A percentile compares a stretch with the other conserved stretches of the same genome.
These are phyloP conservation scores for Bipolaris zeicola DNA, from an alignment of 2,329 filamentous ascomycete species.

Conservation along the genomic window DNA sequence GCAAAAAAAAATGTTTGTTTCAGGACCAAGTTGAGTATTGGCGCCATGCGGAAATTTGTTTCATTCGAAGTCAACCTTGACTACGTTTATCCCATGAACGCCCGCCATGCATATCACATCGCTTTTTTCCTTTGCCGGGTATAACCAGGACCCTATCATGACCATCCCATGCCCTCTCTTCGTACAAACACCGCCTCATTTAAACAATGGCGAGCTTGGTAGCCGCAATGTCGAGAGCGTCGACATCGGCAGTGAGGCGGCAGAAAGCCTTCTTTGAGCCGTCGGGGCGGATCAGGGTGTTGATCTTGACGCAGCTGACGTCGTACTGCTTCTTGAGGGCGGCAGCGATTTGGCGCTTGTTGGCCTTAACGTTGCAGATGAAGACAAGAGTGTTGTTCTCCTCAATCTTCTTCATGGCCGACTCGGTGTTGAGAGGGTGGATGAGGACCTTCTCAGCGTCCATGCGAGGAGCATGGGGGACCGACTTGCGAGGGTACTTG, in stretches of 20 bases:
- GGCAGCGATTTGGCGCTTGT: slow-evolving; percentile 99
- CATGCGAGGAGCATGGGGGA: slow-evolving; percentile 86
- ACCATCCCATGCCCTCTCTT: slow-evolving; percentile 32
- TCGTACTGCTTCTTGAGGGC: slow-evolving; percentile 99
- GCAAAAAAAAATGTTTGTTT: neutral
- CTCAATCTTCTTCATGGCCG: slow-evolving; percentile 99
- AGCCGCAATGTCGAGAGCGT: slow-evolving; percentile 98
- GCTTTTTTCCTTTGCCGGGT: slow-evolving; percentile 41
- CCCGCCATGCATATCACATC: slow-evolving; percentile 46
- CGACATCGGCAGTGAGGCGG: slow-evolving; percentile 92
- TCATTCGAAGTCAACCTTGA: slow-evolving; percentile 46
- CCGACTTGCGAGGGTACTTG: slow-evolving; percentile 96
- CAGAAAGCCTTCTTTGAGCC: slow-evolving; percentile 99
- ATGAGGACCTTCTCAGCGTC: slow-evolving; percentile 98
- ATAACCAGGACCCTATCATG: slow-evolving; percentile 38
- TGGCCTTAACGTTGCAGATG: slow-evolving; percentile 87
- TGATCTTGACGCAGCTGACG: slow-evolving; percentile 98
- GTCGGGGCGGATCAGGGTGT: slow-evolving; percentile 97
- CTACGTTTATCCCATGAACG: slow-evolving; percentile 46
- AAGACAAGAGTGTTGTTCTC: slow-evolving; percentile 99
- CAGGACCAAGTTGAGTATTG: slow-evolving; percentile 21
- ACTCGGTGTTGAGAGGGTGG: slow-evolving; percentile 98
- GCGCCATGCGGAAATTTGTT: slow-evolving; percentile 43
- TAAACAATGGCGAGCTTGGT: slow-evolving; percentile 99
- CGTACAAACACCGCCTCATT: slow-evolving; percentile 42